Percentiles rank a stretch among this genome's conserved stretches.
These are phyloP conservation scores for Backusella australiensis DNA, from an alignment of 192 early-diverging fungal species.

Conservation along the genomic window DNA sequence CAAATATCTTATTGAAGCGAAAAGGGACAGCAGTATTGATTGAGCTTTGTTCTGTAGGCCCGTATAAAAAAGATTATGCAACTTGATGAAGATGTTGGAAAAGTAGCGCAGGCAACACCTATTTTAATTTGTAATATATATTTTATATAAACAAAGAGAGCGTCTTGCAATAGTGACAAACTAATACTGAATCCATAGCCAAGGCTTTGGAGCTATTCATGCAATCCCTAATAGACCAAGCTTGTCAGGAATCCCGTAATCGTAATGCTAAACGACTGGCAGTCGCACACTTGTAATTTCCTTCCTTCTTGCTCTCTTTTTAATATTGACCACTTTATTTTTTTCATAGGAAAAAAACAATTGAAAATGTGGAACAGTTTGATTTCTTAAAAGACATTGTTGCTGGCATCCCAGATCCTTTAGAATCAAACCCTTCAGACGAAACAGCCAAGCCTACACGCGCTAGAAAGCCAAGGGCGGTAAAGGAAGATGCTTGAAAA, in stretches of 20 bases:
- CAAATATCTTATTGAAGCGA: neutral
- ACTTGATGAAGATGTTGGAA: constrained; percentile 98
- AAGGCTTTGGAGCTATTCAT: constrained; percentile 95
- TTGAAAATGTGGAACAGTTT: constrained; percentile 82
- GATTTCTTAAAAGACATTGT: constrained; percentile 94
- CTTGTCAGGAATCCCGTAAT: constrained; percentile 75
- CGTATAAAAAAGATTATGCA: constrained; percentile 99
- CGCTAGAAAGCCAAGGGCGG: constrained; percentile 4
- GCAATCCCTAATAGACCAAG: constrained; percentile 87
- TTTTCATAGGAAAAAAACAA: constrained; percentile 71
- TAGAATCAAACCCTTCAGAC: constrained; percentile 20
- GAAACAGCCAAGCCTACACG: neutral
- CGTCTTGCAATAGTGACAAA: neutral
- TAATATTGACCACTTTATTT: constrained; percentile 9
- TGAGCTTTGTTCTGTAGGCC: constrained; percentile 56
- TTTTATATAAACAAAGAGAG: neutral
- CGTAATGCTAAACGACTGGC: constrained; percentile 83
- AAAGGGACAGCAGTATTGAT: neutral
- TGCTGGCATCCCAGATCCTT: constrained; percentile 74
- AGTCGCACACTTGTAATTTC: constrained; percentile 79
- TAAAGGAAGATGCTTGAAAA: constrained; percentile 1
- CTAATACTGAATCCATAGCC: constrained; percentile 43
- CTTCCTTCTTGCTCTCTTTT: constrained; percentile 11
- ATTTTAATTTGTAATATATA: constrained; percentile 83
- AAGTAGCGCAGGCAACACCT: constrained; percentile 96